phyloP scores from a whole-genome alignment of 192 early-diverging fungal genomes.

The Gigaspora rosea region DNA sequence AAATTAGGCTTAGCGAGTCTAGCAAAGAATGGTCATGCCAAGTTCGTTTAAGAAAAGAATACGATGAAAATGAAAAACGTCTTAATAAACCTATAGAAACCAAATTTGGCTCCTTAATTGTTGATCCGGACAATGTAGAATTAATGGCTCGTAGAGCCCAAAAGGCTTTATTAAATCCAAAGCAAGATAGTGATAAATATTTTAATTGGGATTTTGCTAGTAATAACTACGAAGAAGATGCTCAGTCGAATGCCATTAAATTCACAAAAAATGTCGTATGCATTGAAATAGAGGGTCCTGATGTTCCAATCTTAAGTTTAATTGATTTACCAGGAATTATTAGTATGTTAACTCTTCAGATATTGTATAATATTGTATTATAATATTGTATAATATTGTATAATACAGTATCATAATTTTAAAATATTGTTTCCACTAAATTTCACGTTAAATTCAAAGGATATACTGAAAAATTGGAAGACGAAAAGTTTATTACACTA shows the following conservation, averaged over 20 bases:
- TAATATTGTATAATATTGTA: no score
- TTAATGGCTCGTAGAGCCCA: constrained; percentile 51
- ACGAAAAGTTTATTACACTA: constrained; percentile 47
- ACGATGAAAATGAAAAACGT: constrained; percentile 37
- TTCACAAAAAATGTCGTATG: constrained; percentile 57
- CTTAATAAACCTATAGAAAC: constrained; percentile 41
- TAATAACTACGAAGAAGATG: constrained; percentile 44
- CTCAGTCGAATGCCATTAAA: constrained; percentile 47
- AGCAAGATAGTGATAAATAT: neutral
- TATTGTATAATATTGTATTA: no score
- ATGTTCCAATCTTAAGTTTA: constrained; percentile 53
- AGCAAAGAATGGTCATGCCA: constrained; percentile 43
- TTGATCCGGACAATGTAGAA: constrained; percentile 42
- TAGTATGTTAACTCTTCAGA: constrained; percentile 39
- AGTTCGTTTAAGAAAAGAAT: constrained; percentile 52
- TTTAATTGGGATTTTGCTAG: constrained; percentile 9
- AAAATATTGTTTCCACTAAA: no score
- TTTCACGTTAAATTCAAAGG: neutral
- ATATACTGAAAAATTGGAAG: constrained; percentile 35
- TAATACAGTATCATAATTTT: no score
- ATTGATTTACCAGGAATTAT: constrained; percentile 68
- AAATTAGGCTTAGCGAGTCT: constrained; percentile 46
- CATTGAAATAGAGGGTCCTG: constrained; percentile 54
- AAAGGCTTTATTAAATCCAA: constrained; percentile 59
- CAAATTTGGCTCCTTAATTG: constrained; percentile 41